These are phyloP conservation scores for Pseudogymnoascus sp. DNA, from an alignment of 2,329 filamentous ascomycete genomes.

Conservation along the genomic window DNA sequence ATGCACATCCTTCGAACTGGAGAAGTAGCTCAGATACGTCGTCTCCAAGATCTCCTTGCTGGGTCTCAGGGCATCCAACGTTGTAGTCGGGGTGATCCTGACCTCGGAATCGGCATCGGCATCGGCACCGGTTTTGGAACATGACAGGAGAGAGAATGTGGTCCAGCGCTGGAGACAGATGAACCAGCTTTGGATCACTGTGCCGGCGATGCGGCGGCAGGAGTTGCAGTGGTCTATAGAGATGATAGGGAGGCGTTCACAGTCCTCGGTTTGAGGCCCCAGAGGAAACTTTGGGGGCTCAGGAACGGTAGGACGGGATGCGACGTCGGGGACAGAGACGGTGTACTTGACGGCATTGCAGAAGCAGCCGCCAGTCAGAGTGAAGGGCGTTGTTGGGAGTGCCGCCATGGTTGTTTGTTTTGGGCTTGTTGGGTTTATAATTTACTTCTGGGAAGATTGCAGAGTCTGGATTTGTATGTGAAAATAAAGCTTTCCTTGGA, in stretches of 20 bases:
- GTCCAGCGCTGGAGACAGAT: slow-evolving; percentile 24
- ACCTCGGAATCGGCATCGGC: neutral
- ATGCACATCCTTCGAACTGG: slow-evolving; percentile 19
- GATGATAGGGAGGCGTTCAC: slow-evolving; percentile 19
- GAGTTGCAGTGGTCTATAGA: slow-evolving; percentile 24
- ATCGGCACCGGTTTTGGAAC: neutral
- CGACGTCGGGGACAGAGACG: slow-evolving; percentile 20
- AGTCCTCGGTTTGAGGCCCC: slow-evolving; percentile 14
- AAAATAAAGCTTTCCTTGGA: neutral
- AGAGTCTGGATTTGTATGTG: neutral
- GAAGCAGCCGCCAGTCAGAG: slow-evolving; percentile 25
- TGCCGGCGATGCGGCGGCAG: slow-evolving; percentile 21
- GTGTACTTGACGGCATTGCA: slow-evolving; percentile 25
- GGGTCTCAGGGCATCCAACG: slow-evolving; percentile 10
- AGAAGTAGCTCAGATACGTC: slow-evolving; percentile 15
- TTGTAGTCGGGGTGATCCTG: neutral
- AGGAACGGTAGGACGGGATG: slow-evolving; percentile 14
- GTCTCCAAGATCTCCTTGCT: slow-evolving; percentile 12
- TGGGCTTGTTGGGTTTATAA: neutral
- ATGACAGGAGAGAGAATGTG: slow-evolving; percentile 18
- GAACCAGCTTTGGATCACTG: slow-evolving; percentile 23
- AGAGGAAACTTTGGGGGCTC: slow-evolving; percentile 1
- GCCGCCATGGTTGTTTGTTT: neutral
- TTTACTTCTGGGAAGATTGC: neutral
- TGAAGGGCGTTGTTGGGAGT: slow-evolving; percentile 15